phyloP scores from a whole-genome alignment of 2,329 filamentous ascomycete genomes.

The Ceratocystis harringtonii region DNA sequence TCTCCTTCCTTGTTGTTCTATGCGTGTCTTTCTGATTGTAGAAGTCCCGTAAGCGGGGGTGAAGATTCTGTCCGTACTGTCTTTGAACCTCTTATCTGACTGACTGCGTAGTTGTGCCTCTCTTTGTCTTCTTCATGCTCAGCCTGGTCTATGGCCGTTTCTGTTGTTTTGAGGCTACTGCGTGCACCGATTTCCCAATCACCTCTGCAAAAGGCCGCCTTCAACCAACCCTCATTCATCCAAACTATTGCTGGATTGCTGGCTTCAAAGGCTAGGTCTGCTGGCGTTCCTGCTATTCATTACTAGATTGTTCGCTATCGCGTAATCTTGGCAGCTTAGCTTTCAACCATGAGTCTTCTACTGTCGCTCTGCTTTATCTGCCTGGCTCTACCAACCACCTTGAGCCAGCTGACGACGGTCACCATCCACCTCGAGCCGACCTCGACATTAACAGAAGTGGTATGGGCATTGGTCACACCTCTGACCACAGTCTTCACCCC shows the following conservation, averaged over 20 bases:
- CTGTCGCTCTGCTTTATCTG: neutral
- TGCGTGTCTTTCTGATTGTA: neutral
- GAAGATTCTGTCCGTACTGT: neutral
- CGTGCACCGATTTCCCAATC: neutral
- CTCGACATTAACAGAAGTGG: neutral
- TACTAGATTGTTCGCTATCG: neutral
- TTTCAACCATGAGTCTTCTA: neutral
- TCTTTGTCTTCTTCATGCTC: neutral
- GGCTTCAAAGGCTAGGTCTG: neutral
- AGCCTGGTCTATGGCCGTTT: neutral
- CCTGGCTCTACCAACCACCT: neutral
- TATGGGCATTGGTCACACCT: conserved; percentile 8
- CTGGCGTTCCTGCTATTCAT: neutral
- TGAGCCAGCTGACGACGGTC: conserved; percentile 1
- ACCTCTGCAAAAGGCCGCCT: neutral
- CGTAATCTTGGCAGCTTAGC: neutral
- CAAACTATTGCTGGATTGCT: neutral
- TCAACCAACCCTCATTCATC: neutral
- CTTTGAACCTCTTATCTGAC: neutral
- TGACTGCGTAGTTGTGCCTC: neutral
- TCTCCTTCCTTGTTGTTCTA: neutral
- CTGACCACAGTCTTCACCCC: conserved; percentile 13
- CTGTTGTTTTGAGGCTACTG: neutral
- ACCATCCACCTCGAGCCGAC: conserved; percentile 3
- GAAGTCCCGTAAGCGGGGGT: neutral